Evolutionary conservation across 495 filamentous ascomycete species (phyloP).

Genomic region (Podospora didyma): DNA sequence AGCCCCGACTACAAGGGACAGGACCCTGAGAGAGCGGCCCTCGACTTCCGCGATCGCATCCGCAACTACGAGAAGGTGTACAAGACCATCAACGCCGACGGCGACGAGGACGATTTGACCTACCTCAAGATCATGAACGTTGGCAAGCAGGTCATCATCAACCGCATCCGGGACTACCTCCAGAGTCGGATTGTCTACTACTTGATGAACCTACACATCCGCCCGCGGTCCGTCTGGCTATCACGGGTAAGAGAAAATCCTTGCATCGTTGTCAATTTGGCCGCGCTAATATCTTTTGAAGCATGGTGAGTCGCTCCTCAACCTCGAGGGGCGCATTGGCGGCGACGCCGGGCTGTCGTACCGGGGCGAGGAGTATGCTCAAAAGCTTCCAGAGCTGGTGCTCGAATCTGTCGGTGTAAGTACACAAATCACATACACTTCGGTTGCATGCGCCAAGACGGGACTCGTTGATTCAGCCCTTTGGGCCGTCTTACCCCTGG

Average conservation of each 20-base stretch:
- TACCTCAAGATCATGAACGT: slow-evolving; percentile 98
- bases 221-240: slow-evolving; percentile 94
- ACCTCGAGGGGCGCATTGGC: slow-evolving; percentile 82
- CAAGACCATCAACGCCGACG: slow-evolving; percentile 75
- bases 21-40: slow-evolving; percentile 83
- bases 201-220: slow-evolving; percentile 96
- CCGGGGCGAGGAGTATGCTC: slow-evolving; percentile 84
- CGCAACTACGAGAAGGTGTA: slow-evolving; percentile 96
- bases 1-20: slow-evolving; percentile 92
- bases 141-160: slow-evolving; percentile 91
- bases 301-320: slow-evolving; percentile 93
- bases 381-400: slow-evolving; percentile 74
- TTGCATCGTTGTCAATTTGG: too few relatives aligned
- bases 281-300: slow-evolving; percentile 25
- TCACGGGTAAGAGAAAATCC: slow-evolving; percentile 82
- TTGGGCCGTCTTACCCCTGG: too few relatives aligned
- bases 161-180: slow-evolving; percentile 92
- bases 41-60: slow-evolving; percentile 91
- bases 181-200: slow-evolving; percentile 96
- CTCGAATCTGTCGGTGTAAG: slow-evolving; percentile 70
- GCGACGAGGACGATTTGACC: slow-evolving; percentile 74
- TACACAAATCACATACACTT: slow-evolving; percentile 4
- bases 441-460: slow-evolving; percentile 14
- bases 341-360: slow-evolving; percentile 83
- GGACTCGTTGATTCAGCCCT: not conserved